A percentile compares a stretch with the other conserved stretches of the same genome.
Conservation (phyloP, 495 filamentous ascomycete genomes). For the Stereocaulon alpinum region DNA sequence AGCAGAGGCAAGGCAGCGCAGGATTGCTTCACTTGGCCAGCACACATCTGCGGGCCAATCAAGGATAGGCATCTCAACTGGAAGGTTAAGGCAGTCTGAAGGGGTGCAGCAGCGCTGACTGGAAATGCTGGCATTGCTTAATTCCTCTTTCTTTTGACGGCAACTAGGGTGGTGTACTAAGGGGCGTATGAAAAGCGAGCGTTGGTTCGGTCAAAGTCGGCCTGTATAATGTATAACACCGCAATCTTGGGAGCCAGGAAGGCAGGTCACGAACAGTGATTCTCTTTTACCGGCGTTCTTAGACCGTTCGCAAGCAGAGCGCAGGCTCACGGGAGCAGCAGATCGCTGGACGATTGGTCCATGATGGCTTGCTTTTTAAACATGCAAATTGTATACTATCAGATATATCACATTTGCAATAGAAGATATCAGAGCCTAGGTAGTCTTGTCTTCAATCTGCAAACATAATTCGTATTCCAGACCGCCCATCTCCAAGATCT, state of each 20-base stretch:
- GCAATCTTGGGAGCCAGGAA: not conserved
- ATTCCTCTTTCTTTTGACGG: not conserved
- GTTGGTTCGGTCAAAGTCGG: not conserved
- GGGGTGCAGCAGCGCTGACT: not conserved
- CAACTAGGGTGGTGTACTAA: not conserved
- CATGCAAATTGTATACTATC: not conserved
- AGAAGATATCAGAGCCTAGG: not conserved
- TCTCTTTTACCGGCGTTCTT: not conserved
- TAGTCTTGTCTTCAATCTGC: not conserved
- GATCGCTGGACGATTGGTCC: not conserved
- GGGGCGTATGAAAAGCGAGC: not conserved
- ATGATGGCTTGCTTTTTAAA: not conserved
- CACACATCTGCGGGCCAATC: slow-evolving; percentile 10
- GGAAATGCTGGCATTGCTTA: not conserved
- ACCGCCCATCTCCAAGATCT: too few species aligned
- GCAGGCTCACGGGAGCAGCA: not conserved
- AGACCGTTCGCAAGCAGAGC: not conserved
- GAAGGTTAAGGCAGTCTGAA: slow-evolving; percentile 9
- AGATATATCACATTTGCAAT: not conserved
- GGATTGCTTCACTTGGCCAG: slow-evolving; percentile 22
- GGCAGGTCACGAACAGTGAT: not conserved
- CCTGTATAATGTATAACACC: not conserved
- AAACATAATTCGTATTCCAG: not conserved
- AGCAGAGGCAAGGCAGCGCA: slow-evolving; percentile 19
- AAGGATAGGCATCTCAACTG: slow-evolving; percentile 6